Evolutionary conservation across 192 early-diverging fungal genomes (phyloP), one percentile per base, ranked within the genome.

Genomic region (Entomortierella lignicola): DNA sequence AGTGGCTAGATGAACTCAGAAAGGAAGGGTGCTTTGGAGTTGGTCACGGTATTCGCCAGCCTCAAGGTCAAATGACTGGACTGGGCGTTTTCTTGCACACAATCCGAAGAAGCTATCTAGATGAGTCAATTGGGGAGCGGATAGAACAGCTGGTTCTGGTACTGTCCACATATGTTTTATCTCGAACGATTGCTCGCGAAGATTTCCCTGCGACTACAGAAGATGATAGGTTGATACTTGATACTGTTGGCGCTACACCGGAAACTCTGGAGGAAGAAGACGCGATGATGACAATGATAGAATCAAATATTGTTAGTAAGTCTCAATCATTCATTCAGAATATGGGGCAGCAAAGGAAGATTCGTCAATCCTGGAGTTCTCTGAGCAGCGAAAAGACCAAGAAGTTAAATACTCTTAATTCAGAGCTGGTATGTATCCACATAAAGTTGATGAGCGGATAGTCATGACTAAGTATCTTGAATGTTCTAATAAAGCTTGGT

Each of bases 1-100:
- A 85, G 48, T 87, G 87, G 87, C 71, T 91, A 8, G 90, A 91
- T 47, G 83, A 89, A 37, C 52, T 88, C 6, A 81, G 85, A n/a
- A 86, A 84, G 25, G 82, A 81, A 18, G 74, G 81, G 2, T 69
- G 64, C 44, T 72, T 83, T 32, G 60, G 56, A 13, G 10, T 79
- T 20, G 75, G 75, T 0, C 67, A 64, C 39, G 58, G 60, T 11
- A 52, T 73, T 11, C 34, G 30, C 17, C 58, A 34, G 7, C 21
- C 59, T 5, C 34, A 52, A 4, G 23, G 25, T 21, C 52, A 26
- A 20, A 26, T 43, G 15, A 55, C 56, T n/a, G 72, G 72, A 13
- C 13, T 79, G 17, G 75, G 67, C 13, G 11, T 79, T 23, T 66
- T 79, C 54, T 41, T 79, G 17, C 68, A 61, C 1, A 79, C 75